Evolutionary conservation across 805 yeast species (phyloP), one percentile per base, ranked within the genome.

Genomic region (Zygosaccharomyces lentus): DNA sequence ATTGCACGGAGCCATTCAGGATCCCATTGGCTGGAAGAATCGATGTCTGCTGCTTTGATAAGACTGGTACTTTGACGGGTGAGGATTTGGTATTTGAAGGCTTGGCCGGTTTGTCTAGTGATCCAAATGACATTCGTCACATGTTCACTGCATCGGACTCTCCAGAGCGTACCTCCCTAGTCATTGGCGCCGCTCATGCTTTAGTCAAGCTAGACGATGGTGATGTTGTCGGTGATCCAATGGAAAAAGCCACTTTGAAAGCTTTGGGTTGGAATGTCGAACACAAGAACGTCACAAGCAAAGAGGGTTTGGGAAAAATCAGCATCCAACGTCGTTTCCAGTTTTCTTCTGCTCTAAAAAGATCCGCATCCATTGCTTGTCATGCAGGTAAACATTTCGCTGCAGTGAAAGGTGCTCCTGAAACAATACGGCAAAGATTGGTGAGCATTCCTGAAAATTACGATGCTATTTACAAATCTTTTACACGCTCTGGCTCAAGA

Each of bases 1-100:
- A 85, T 73, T 93, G 99, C 74, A 93, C 99, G 35, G 99, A 93
- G 68, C 99, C 99, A 13, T 93, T 93, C 74, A 80, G 99, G 72
- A 90, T 93, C 56, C 98, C 99, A 45, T 80, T 85, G 62, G 99
- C 98, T 46, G 99, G 99, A 58, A 83, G 98, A 72, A 81, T 93
- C 50, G 99, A 93, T 67, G 96, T 93, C 44, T 93, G 99, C 72
- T 93, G 98, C 73, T 93, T 93, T 58, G 99, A 93, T 70, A 93
- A 93, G 64, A 93, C 99, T 41, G 99, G 99, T 68, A 93, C 99
- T 42, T 77, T 93, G 59, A 93, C 99, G 27, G 97, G 95, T 50
- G 99, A 93, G 68, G 97, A 93, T 64, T 76, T 93, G 55, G 90
- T 85, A 17, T 93, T 93, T 61, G 98, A 93, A 73, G 99, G 99